Base-by-base conservation (phyloP, 768 basidiomycete species). In the Trametes punicea region DNA sequence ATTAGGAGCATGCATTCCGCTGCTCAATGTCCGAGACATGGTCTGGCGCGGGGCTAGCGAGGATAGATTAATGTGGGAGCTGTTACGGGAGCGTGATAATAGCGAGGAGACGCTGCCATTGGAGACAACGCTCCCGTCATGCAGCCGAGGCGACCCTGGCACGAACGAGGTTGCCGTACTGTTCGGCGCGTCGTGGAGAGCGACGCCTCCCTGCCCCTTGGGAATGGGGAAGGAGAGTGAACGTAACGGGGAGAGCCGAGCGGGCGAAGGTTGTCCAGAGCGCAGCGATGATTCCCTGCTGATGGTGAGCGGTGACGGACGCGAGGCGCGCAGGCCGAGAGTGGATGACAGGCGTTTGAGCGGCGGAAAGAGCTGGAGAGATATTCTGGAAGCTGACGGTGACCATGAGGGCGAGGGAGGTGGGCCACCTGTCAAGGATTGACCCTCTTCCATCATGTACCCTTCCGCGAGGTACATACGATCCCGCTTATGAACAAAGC, bases 71-170 rank as follows among this genome's bases (percentile, higher is more conserved):
- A 83, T 77, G 68, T 83, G 80, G 4, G 87, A 88, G 7, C 77
- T 75, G 60, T 87, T 89, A 61, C 84, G 75, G 61, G 87, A 89
- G 15, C 87, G 80, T 25, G 80, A 77, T 50, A 81, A 73, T 46
- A 80, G 67, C 21, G 73, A 73, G 55, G 75, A 69, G 11, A 69
- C 55, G 42, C 70, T 73, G 64, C 67, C 64, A 44, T 71, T 66
- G n/a, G 66, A 63, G 29, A 64, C 61, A 11, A 65, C 54, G 56
- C 53, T 64, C 33, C 59, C 66, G 48, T 61, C 64, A 45, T 60
- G 48, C n/a, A 64, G 61, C 21, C 65, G 66, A 6, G 67, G 69
- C 9, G 67, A 67, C 31, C 65, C 64, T 18, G 66, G 66, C 31
- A 57, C 62, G 39, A 49, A 63, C 36, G 63, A 46, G 21, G 65